Conservation (phyloP, 192 early-diverging fungal genomes). For the Diversispora epigaea region DNA sequence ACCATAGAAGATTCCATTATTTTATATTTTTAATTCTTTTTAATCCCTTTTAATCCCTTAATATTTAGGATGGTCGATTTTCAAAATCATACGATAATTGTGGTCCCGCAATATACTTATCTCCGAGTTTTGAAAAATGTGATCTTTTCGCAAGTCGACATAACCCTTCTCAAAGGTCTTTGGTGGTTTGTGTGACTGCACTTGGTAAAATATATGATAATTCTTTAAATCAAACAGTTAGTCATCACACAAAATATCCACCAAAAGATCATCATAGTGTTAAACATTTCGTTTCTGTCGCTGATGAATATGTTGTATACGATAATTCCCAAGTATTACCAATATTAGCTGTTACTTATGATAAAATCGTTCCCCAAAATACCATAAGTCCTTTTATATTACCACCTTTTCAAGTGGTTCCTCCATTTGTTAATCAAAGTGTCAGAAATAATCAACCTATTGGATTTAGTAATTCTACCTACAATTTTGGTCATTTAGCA, state of each 20-base stretch:
- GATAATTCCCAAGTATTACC: constrained; percentile 8
- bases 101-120: constrained; percentile 24
- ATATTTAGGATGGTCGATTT: constrained; percentile 11
- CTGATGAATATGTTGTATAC: constrained; percentile 26
- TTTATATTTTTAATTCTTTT: background rate
- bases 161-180: background rate
- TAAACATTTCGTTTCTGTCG: constrained; percentile 19
- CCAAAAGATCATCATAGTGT: constrained; percentile 13
- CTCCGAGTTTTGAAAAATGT: constrained; percentile 24
- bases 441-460: too few relatives aligned
- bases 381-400: background rate
- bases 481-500: background rate
- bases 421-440: too few relatives aligned
- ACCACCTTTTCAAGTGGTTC: background rate
- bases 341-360: constrained; percentile 14
- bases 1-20: background rate
- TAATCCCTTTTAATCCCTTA: background rate
- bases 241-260: constrained; percentile 9
- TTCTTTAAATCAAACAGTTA: background rate
- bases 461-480: too few relatives aligned
- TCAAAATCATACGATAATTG: constrained; percentile 11
- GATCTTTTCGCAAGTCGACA: background rate
- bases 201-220: constrained; percentile 23
- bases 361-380: background rate
- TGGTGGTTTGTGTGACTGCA: constrained; percentile 18